Evolutionary conservation across 1,284 basidiomycete species (phyloP).

Genomic region (Melanopsichium pennsylvanicum): DNA sequence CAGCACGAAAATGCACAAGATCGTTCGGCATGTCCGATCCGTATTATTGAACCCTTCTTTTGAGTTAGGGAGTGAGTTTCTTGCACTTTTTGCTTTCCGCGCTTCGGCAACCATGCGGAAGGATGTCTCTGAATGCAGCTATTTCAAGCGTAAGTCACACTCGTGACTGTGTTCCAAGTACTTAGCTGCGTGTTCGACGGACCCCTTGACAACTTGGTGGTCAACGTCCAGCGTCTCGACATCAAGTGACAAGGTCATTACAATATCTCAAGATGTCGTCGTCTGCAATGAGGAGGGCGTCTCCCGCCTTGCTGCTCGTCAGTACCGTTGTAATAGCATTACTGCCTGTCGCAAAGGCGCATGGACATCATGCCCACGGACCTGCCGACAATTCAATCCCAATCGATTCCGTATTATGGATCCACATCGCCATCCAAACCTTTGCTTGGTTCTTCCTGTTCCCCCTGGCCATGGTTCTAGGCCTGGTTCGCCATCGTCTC

Average conservation of each 20-base stretch:
- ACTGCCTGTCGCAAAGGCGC: constrained; percentile 25
- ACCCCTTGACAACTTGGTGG: too few species aligned
- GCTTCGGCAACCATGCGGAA: constrained; percentile 2
- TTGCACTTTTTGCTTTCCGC: too few species aligned
- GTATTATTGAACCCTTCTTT: constrained; percentile 9
- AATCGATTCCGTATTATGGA: constrained; percentile 61
- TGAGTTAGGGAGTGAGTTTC: too few species aligned
- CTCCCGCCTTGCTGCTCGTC: constrained; percentile 2
- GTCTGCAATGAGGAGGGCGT: background rate
- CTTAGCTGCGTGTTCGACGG: too few species aligned
- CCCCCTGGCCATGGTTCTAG: constrained; percentile 63
- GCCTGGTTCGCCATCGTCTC: constrained; percentile 58
- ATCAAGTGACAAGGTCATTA: too few species aligned
- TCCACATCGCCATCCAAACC: constrained; percentile 58
- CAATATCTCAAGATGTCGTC: background rate
- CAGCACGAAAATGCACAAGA: too few species aligned
- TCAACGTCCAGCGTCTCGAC: too few species aligned
- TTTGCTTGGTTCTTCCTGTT: constrained; percentile 59
- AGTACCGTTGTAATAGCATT: constrained; percentile 2
- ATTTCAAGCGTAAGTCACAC: too few species aligned
- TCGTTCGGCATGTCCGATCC: constrained; percentile 9
- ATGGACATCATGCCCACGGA: constrained; percentile 49
- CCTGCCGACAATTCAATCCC: constrained; percentile 53
- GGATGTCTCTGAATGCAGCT: too few species aligned
- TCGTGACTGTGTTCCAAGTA: too few species aligned